Percentiles rank a stretch among this genome's conserved stretches.
These are phyloP conservation scores for Mucor circinelloides DNA, from an alignment of 371 early-diverging fungal genomes.

Conservation along the genomic window DNA sequence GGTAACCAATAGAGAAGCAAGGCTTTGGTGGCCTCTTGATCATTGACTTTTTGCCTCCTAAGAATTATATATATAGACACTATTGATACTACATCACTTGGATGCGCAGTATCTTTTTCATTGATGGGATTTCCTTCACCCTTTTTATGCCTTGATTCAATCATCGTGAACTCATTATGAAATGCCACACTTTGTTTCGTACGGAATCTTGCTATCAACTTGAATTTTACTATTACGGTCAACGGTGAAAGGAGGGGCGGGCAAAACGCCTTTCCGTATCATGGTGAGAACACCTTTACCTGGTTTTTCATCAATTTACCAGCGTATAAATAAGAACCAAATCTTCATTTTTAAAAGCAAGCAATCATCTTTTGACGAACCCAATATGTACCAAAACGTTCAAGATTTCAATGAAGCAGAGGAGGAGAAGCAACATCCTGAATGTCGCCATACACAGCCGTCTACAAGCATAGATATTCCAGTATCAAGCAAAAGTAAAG, in stretches of 20 bases:
- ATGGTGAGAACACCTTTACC: too few species aligned
- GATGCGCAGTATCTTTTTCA: neutral
- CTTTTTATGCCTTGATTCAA: neutral
- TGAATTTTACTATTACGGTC: neutral
- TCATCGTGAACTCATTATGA: neutral
- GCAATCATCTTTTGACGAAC: neutral
- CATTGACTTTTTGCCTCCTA: neutral
- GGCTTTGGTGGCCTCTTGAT: neutral
- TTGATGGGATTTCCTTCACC: neutral
- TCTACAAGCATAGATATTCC: neutral
- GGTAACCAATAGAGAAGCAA: neutral
- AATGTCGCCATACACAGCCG: neutral
- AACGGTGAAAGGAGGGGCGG: neutral
- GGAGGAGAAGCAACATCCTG: neutral
- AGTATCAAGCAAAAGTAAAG: neutral
- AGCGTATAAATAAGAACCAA: too few species aligned
- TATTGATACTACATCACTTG: neutral
- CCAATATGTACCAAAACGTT: neutral
- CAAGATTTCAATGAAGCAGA: neutral
- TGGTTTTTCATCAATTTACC: too few species aligned
- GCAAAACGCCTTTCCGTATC: too few species aligned
- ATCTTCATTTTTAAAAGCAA: neutral
- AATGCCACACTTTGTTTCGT: neutral
- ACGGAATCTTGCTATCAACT: neutral
- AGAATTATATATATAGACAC: neutral